Percentiles rank a stretch among this genome's conserved stretches.
phyloP scores from a whole-genome alignment of 192 early-diverging fungal species.

The Gaertneriomyces semiglobifer region DNA sequence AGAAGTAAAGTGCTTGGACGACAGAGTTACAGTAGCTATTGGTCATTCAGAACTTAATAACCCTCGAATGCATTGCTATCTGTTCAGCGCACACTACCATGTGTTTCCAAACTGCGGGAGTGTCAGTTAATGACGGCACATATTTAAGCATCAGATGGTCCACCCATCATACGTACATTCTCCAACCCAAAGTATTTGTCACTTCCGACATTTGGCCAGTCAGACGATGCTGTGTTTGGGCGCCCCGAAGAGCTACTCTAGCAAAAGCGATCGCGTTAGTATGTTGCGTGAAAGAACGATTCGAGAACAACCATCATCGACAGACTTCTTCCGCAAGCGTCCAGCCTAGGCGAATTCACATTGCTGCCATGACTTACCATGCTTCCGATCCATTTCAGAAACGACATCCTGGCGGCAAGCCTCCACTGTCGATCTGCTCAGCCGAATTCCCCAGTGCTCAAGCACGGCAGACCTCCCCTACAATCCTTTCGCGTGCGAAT shows the following conservation, averaged over 20 bases:
- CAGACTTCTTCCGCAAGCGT: conserved; percentile 10
- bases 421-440: too few relatives aligned
- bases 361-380: conserved; percentile 17
- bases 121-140: not conserved
- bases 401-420: conserved; percentile 44
- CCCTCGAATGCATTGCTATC: not conserved
- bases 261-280: not conserved
- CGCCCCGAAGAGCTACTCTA: conserved; percentile 18
- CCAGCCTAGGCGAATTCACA: not conserved
- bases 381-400: conserved; percentile 67
- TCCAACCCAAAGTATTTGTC: conserved; percentile 86
- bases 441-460: too few relatives aligned
- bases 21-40: conserved; percentile 89
- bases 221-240: conserved; percentile 3
- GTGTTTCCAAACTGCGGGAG: conserved; percentile 74
- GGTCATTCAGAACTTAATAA: conserved; percentile 1
- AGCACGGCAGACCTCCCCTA: too few relatives aligned
- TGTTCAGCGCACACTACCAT: conserved; percentile 51
- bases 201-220: conserved; percentile 54
- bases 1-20: conserved; percentile 93
- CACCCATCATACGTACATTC: conserved; percentile 60
- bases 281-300: not conserved
- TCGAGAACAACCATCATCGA: not conserved
- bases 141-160: not conserved
- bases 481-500: too few relatives aligned